Evolutionary conservation across 164 flowering plant genomes (phyloP), one percentile per base, ranked within the genome.

Genomic region (Macadamia integrifolia): DNA sequence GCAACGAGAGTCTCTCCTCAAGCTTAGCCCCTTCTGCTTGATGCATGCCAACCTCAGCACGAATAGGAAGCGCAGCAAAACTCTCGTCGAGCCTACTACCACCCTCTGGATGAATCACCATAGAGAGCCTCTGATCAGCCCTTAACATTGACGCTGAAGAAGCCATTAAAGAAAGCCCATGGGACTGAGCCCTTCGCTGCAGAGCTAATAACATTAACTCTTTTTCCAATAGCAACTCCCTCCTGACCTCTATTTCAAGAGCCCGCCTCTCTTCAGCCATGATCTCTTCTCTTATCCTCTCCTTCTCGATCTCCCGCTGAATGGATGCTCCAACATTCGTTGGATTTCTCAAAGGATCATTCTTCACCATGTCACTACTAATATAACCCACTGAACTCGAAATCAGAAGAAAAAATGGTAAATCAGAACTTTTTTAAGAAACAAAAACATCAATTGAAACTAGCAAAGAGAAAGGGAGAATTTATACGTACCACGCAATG

Each of bases 241-340:
- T 70, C 61, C 82, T 67, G 28, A 79, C 82, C 58, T 81, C 84
- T 6, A 70, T 78, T 56, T 79, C 84, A 14, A 81, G 67, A 40
- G 63, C 69, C 8, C 74, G 69, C 71, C 70, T 72, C 70, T 81
- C 82, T 31, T 53, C 61, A 1, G 75, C 80, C 6, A 76, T 49
- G 52, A 79, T 76, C 72, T 81, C 79, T 13, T 76, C 77, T 29
- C 81, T 71, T 5, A 78, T 78, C 58, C 67, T 55, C 66, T 69
- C 72, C 55, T 81, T 79, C 68, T 81, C 84, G 4, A 64, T 5
- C 72, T 77, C 75, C 59, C 78, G 35, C 6, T 69, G 66, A 18
- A 70, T 46, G 13, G 68, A 60, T 28, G 70, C 82, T 32, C 72
- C 55, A 12, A 70, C 31, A 35, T 65, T 44, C 29, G 9, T 43